phyloP scores from a whole-genome alignment of 805 yeast species.

The Ogataea philodendri region DNA sequence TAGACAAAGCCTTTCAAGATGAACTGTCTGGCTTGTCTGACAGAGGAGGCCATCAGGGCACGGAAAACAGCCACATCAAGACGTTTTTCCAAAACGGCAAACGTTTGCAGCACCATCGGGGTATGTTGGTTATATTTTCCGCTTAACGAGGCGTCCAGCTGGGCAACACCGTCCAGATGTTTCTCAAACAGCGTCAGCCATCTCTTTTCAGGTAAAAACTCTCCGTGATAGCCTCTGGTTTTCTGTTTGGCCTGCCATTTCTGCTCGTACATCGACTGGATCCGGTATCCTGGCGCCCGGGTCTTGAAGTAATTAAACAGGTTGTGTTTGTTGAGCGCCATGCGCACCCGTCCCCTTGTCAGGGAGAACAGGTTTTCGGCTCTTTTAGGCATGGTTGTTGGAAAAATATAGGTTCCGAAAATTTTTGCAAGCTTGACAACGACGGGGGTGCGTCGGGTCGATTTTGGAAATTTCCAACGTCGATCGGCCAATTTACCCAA shows the following conservation, averaged over 20 bases:
- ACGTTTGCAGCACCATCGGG: constrained; percentile 86
- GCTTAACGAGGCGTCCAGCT: constrained; percentile 74
- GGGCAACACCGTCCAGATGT: constrained; percentile 81
- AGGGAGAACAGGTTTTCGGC: constrained; percentile 32
- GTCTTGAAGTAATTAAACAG: constrained; percentile 85
- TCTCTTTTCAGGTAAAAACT: constrained; percentile 79
- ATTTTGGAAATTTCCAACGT: too few species aligned
- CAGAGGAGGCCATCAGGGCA: constrained; percentile 87
- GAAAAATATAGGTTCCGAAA: constrained; percentile 4
- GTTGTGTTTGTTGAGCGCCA: constrained; percentile 90
- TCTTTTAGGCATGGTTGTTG: constrained; percentile 30
- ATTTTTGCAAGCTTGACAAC: constrained; percentile 8
- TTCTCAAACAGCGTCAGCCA: constrained; percentile 71
- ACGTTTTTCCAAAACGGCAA: constrained; percentile 82
- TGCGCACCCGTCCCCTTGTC: constrained; percentile 55
- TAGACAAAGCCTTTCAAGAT: constrained; percentile 75
- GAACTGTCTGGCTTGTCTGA: constrained; percentile 91
- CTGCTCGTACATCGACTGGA: constrained; percentile 81
- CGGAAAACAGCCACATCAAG: constrained; percentile 88
- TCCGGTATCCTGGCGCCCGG: constrained; percentile 48
- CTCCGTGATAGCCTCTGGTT: constrained; percentile 95
- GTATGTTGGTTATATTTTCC: constrained; percentile 55
- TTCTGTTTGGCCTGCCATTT: constrained; percentile 90
- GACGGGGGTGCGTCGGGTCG: too few species aligned
- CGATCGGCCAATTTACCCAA: constrained; percentile 14